These are phyloP conservation scores for Euptelea pleiosperma DNA, from an alignment of 164 flowering plant species.

Conservation along the genomic window DNA sequence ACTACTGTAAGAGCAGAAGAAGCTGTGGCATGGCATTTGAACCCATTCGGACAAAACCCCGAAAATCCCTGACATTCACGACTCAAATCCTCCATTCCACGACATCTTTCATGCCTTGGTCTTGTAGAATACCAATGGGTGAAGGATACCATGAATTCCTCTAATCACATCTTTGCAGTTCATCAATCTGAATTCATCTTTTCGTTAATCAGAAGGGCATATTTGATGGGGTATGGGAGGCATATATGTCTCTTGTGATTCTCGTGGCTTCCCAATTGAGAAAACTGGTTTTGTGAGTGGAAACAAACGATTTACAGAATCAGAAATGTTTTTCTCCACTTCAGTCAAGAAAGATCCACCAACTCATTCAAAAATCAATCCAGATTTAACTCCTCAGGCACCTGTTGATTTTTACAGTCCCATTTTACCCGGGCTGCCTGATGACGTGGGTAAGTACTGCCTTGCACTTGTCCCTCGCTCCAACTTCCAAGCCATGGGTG, in stretches of 20 bases:
- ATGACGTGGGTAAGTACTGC: constrained; percentile 86
- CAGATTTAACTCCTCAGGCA: constrained; percentile 16
- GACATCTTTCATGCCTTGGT: constrained; percentile 70
- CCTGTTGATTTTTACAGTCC: constrained; percentile 35
- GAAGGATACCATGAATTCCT: constrained; percentile 79
- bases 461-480: constrained; percentile 91
- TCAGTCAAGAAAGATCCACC: constrained; percentile 25
- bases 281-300: constrained; percentile 41
- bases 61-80: constrained; percentile 36
- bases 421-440: constrained; percentile 84
- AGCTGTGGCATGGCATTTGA: constrained; percentile 64
- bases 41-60: constrained; percentile 43
- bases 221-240: constrained; percentile 12
- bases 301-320: constrained; percentile 39
- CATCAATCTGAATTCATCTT: constrained; percentile 6
- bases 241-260: constrained; percentile 13
- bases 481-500: constrained; percentile 71
- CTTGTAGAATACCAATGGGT: constrained; percentile 63
- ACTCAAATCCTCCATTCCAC: constrained; percentile 47
- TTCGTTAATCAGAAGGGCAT: no score
- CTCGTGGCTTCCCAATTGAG: constrained; percentile 6
- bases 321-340: constrained; percentile 46
- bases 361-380: constrained; percentile 30
- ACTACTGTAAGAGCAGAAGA: constrained; percentile 24
- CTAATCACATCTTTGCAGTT: constrained; percentile 20